Evolutionary conservation across 2,329 filamentous ascomycete species (phyloP).

Genomic region (Pseudophaeomoniella oleicola): DNA sequence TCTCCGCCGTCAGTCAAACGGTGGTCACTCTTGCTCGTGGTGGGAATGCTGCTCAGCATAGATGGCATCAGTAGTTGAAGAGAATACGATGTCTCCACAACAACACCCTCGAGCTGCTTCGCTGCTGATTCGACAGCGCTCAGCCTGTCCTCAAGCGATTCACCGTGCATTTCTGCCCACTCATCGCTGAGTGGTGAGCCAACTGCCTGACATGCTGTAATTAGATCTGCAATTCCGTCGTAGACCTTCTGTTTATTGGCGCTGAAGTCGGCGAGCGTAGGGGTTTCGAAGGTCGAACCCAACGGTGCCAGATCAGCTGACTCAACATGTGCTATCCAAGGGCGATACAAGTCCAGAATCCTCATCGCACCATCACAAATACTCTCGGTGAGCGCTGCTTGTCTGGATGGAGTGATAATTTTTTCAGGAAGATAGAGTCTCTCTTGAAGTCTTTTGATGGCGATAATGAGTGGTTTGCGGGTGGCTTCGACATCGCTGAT

Average conservation of each 20-base stretch:
- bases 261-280: constrained; percentile 74
- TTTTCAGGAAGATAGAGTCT: constrained; percentile 65
- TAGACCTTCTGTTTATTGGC: constrained; percentile 87
- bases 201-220: constrained; percentile 80
- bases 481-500: constrained; percentile 75
- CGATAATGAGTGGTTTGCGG: constrained; percentile 70
- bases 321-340: constrained; percentile 80
- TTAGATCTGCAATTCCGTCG: constrained; percentile 79
- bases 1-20: constrained; percentile 14
- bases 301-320: constrained; percentile 77
- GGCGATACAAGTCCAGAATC: constrained; percentile 76
- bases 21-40: constrained; percentile 32
- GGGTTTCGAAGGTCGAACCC: constrained; percentile 64
- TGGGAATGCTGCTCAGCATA: constrained; percentile 43
- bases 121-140: constrained; percentile 65
- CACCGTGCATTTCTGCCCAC: constrained; percentile 84
- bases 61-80: constrained; percentile 77
- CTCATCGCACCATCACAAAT: constrained; percentile 65
- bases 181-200: constrained; percentile 84
- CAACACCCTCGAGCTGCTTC: constrained; percentile 70
- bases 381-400: constrained; percentile 67
- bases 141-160: constrained; percentile 74
- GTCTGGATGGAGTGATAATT: constrained; percentile 62
- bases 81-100: constrained; percentile 76
- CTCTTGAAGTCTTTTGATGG: constrained; percentile 77